Base-by-base conservation (phyloP, 148 eudicot species). In the Diospyros lotus region DNA sequence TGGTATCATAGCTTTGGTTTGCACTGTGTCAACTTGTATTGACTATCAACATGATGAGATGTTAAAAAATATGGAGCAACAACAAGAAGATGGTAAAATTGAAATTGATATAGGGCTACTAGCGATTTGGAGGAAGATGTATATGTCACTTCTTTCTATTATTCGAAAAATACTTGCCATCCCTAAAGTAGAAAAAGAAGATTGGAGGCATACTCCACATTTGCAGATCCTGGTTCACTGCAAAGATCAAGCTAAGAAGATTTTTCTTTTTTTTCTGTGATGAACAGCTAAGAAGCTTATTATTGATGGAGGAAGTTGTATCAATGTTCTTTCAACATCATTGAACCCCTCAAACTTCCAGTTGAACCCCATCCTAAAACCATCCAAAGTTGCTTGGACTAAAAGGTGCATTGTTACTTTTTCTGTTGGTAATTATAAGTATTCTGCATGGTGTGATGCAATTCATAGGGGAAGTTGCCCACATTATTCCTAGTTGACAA, bases 401-500 rank as follows among this genome's bases (percentile, higher is more conserved):
- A 9, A n/a, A 4, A 60, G 64, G 39, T 60, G 64, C 40, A 1
- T 60, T 4, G 64, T 60, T 60, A n/a, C 64, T n/a, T 5, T 60
- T 60, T 60, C 64, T 60, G 4, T 6, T 56, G 60, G 60, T 56
- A 4, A 3, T 5, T 56, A 56, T 56, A 56, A 56, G 17, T 10
- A 60, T 60, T 38, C 43, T 69, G 52, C 52, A 11, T 69, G 59
- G 72, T 51, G 72, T 69, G 72, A 69, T 43, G 17, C 52, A 8
- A 50, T 69, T 28, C 59, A 42, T 40, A 69, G 51, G 72, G 28
- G 52, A 50, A 50, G 72, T 38, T 4, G 39, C 59, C 4, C 72
- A 52, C 6, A 6, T 69, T 39, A n/a, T 68, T 17, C 71, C 52
- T 2, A 43, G 59, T 1, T 18, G 58, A 50, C 72, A 58, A 11